Evolutionary conservation across 2,329 filamentous ascomycete genomes (phyloP), one percentile per base, ranked within the genome.

Genomic region (Xylaria polymorpha): DNA sequence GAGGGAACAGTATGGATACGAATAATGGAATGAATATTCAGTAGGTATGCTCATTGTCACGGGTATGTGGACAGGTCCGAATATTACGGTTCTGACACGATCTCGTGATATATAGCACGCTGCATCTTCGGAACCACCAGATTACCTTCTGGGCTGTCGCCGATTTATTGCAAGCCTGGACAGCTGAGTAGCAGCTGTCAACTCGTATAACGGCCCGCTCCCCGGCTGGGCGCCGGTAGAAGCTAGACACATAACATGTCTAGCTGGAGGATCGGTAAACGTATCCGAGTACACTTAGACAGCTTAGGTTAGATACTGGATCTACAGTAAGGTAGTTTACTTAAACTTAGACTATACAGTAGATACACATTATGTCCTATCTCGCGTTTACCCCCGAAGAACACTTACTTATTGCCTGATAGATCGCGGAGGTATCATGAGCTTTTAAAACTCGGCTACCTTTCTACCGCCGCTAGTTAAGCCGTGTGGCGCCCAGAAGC

Each of bases 101-200:
- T 66, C 67, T 61, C 44, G 53, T 55, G 63, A 53, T 46, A 51
- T 61, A 59, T 53, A 41, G 44, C 55, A 58, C 20, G 55, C 58
- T 39, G 39, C 46, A 58, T 62, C 57, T 66, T 59, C 58, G 53
- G 53, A 48, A 55, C 50, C 64, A 41, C 25, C 41, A 51, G 29
- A 56, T 61, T 15, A 6, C 29, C 51, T 20, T 6, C 51, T 55
- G n/a, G 25, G 50, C 18, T 53, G 29, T 35, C 15, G 15, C 50
- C 29, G 18, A 37, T 35, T 56, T 20, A 37, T 39, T 22, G 10
- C 10, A 20, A 56, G 51, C 51, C 32, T 10, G 7, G 12, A 22
- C 7, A 59, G 62, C 35, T 39, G 51, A 15, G 32, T 20, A 14
- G 10, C 51, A 56, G 51, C 51, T 56, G 51, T 10, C n/a, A 3